These are phyloP conservation scores for Apiospora sp. DNA, from an alignment of 2,329 filamentous ascomycete species.

Conservation along the genomic window DNA sequence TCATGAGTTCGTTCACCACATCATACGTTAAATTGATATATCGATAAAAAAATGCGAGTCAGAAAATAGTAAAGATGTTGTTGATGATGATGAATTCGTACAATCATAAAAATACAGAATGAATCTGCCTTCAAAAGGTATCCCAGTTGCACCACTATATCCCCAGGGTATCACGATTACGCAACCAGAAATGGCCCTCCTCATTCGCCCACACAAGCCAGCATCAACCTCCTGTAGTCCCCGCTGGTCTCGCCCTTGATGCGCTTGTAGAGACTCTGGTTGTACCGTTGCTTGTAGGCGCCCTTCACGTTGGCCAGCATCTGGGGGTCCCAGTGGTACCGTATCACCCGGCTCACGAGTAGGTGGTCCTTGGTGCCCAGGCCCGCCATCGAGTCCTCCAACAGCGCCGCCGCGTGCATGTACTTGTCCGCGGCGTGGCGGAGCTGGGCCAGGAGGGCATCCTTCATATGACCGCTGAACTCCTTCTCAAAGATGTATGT, in stretches of 20 bases:
- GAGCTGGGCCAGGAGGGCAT: slow-evolving; percentile 83
- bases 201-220: slow-evolving; percentile 68
- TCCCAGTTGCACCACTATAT: slow-evolving; percentile 15
- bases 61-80: background rate
- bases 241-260: slow-evolving; percentile 87
- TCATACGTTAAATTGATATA: background rate
- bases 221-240: slow-evolving; percentile 79
- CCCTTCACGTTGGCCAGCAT: slow-evolving; percentile 80
- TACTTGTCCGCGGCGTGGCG: slow-evolving; percentile 79
- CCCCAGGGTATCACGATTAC: slow-evolving; percentile 18
- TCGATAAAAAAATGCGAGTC: background rate
- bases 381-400: slow-evolving; percentile 91
- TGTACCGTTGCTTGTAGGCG: slow-evolving; percentile 77
- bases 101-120: background rate
- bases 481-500: too few species aligned
- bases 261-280: slow-evolving; percentile 70
- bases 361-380: slow-evolving; percentile 86
- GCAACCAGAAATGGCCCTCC: background rate
- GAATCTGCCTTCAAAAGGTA: background rate
- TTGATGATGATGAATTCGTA: background rate
- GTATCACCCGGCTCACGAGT: slow-evolving; percentile 78
- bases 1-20: background rate
- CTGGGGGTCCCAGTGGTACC: slow-evolving; percentile 82
- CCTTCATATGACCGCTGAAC: slow-evolving; percentile 92
- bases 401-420: slow-evolving; percentile 79